These are phyloP conservation scores for Alternaria sp. DNA, from an alignment of 2,329 filamentous ascomycete species.

Conservation along the genomic window DNA sequence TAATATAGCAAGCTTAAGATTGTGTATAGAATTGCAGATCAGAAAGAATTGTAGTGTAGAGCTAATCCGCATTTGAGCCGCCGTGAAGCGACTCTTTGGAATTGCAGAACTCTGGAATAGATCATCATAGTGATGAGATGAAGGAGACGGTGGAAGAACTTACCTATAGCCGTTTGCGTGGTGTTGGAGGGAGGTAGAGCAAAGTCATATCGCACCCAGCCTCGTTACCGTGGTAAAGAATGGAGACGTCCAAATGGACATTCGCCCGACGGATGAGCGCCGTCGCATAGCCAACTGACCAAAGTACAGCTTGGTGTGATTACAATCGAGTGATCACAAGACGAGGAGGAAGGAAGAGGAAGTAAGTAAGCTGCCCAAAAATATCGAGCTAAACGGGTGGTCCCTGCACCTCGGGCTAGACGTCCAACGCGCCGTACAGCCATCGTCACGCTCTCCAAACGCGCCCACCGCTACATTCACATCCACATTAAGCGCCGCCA, in stretches of 20 bases:
- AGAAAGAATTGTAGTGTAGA: constrained; percentile 54
- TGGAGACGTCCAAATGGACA: not conserved
- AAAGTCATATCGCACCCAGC: not conserved
- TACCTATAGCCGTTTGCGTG: constrained; percentile 12
- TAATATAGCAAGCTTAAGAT: constrained; percentile 3
- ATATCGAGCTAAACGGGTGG: constrained; percentile 17
- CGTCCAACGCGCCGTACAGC: constrained; percentile 8
- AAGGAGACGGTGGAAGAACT: not conserved
- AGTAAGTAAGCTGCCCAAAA: constrained; percentile 2
- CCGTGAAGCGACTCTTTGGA: constrained; percentile 48
- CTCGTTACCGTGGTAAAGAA: not conserved
- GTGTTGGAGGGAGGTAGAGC: not conserved
- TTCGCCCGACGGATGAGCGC: not conserved
- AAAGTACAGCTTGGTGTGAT: not conserved
- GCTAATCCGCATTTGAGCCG: constrained; percentile 52
- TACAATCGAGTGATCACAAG: not conserved
- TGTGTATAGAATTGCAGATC: constrained; percentile 44
- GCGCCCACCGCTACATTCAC: constrained; percentile 1
- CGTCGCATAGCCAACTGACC: not conserved
- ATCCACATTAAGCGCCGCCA: constrained; percentile 32
- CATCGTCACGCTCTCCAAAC: constrained; percentile 14
- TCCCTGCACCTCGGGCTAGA: constrained; percentile 14
- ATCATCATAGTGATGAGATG: constrained; percentile 48
- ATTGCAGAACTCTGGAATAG: constrained; percentile 58
- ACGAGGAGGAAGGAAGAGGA: not conserved